Conservation (phyloP, 495 filamentous ascomycete species). For the Annulohypoxylon bovei region DNA sequence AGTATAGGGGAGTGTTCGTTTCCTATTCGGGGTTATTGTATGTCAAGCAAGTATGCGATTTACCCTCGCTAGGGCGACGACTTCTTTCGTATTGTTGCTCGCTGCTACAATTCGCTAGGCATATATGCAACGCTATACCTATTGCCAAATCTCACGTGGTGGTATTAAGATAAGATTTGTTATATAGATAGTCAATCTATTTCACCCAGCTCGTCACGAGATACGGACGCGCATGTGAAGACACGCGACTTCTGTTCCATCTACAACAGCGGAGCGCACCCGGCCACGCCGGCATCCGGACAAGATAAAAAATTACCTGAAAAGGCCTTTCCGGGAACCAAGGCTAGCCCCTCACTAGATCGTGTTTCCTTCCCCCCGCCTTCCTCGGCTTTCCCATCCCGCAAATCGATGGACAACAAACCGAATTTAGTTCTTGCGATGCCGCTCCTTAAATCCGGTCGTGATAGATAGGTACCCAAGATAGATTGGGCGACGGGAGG, state of each 20-base stretch:
- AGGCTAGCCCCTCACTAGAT: slow-evolving; percentile 29
- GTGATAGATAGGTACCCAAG: slow-evolving; percentile 10
- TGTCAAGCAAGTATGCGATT: slow-evolving; percentile 22
- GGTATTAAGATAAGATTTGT: slow-evolving; percentile 8
- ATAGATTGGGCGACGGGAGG: slow-evolving; percentile 15
- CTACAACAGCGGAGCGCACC: neutral
- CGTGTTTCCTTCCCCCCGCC: slow-evolving; percentile 16
- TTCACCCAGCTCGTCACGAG: slow-evolving; percentile 5
- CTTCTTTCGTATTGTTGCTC: slow-evolving; percentile 17
- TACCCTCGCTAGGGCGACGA: slow-evolving; percentile 19
- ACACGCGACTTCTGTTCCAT: slow-evolving; percentile 22
- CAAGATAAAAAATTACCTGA: slow-evolving; percentile 22
- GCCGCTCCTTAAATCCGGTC: slow-evolving; percentile 8
- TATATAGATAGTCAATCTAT: slow-evolving; percentile 12
- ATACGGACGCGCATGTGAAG: slow-evolving; percentile 25
- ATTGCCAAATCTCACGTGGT: slow-evolving; percentile 8
- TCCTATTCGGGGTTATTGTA: slow-evolving; percentile 16
- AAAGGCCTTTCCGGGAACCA: slow-evolving; percentile 24
- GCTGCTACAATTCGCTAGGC: slow-evolving; percentile 6
- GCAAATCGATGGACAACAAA: slow-evolving; percentile 11
- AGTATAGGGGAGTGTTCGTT: slow-evolving; percentile 2
- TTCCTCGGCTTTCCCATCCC: slow-evolving; percentile 37
- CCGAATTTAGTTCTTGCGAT: slow-evolving; percentile 14
- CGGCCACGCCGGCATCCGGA: neutral
- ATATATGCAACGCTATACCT: slow-evolving; percentile 29